Base-by-base conservation (phyloP, 768 basidiomycete genomes). In the Termitomyces sp. region DNA sequence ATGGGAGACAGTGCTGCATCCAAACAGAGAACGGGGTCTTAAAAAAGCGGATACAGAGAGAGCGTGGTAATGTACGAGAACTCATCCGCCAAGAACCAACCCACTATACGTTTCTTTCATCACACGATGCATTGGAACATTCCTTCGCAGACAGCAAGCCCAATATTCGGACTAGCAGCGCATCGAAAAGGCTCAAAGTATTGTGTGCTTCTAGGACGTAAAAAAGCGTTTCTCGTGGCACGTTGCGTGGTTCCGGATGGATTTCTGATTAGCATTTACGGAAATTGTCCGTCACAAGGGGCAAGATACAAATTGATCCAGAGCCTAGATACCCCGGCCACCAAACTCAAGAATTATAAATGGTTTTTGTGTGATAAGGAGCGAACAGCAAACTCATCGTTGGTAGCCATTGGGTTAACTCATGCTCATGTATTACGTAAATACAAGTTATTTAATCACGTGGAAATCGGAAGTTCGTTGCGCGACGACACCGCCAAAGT, bases 11-110 rank as follows among this genome's bases (percentile, higher is more conserved):
- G 61, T 43, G 45, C 45, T 61, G 45, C 61, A 62, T 48, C 53
- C 53, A 56, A 60, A 49, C 60, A 58, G 59, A 61, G 53, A 55
- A 52, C 58, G 51, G 62, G 57, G 55, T 63, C 67, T 71, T 68
- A 69, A 67, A 60, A 64, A 67, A 64, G 63, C 64, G 63, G 62
- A 62, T 50, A 50, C 40, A 30, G 51, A 58, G 57, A 61, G 56
- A 33, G 50, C 58, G 61, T 58, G 57, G 54, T 53, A 58, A 56
- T 63, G 63, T 59, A 65, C 61, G 52, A 65, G 65, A 64, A 65
- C 61, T 52, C 40, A 57, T 58, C 28, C 53, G 24, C 28, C 44
- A 35, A 63, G 64, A 60, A 61, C 58, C 57, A 54, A 48, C 6
- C 52, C 8, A 40, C 56, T 61, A 60, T 63, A 63, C 62, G 62